Evolutionary conservation across 306 rosid species (phyloP).

Genomic region (Quercus parvula): DNA sequence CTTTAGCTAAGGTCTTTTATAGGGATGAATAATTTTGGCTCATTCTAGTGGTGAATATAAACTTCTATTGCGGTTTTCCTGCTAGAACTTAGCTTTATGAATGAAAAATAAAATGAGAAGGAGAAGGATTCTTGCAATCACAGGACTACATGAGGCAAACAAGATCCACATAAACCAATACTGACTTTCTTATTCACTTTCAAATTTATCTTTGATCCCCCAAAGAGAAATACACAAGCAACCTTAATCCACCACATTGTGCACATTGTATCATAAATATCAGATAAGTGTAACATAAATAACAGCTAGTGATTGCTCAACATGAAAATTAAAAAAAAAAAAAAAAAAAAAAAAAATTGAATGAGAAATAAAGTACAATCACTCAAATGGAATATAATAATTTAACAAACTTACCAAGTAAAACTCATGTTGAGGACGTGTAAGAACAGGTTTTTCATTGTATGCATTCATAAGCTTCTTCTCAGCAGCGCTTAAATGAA

Average conservation of each 20-base stretch:
- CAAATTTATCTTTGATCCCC: neutral
- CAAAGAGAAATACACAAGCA: neutral
- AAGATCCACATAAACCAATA: no score
- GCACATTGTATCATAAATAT: neutral
- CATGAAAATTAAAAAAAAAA: no score
- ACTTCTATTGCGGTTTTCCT: neutral
- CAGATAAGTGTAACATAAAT: neutral
- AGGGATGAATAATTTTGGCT: neutral
- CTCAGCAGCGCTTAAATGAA: constrained; percentile 68
- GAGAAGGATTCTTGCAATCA: neutral
- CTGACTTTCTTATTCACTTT: neutral
- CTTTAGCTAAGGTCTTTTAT: neutral
- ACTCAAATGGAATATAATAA: neutral
- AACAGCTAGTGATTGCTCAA: neutral
- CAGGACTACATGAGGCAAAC: no score
- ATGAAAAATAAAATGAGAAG: neutral
- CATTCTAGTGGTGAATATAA: neutral
- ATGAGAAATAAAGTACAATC: neutral
- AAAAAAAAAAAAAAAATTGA: no score
- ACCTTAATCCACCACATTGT: neutral
- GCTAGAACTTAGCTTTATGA: neutral
- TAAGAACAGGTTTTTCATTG: constrained; percentile 95
- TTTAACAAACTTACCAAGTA: constrained; percentile 52
- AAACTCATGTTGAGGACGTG: constrained; percentile 98
- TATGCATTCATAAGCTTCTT: constrained; percentile 88